Base-by-base conservation (phyloP, 1,284 basidiomycete species). In the Tylopilus sp. region DNA sequence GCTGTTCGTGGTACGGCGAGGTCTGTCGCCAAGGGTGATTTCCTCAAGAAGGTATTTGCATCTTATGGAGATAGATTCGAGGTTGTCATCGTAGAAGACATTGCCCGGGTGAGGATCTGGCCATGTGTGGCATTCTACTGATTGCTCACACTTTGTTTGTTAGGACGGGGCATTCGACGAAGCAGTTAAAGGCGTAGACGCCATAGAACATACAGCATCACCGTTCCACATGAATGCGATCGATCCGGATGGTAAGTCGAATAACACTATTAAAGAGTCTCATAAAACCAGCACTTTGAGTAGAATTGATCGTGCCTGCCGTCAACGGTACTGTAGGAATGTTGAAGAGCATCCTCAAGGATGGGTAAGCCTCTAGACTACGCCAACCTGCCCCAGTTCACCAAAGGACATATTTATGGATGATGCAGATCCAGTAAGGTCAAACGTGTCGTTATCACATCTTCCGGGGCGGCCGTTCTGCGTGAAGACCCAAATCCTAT, bases 381-480 rank as follows among this genome's bases (percentile, higher is more conserved):
- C 39, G 6, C 7, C 39, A 22, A 47, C 22, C 44, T 10, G 41
- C 41, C 18, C 33, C 32, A 10, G 47, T 24, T 19, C 47, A 10
- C n/a, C 3, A 15, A 22, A 18, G 8, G 32, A 49, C 6, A 4
- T 10, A 32, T 51, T 60, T 29, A 41, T 44, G 19, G 16, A 64
- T 39, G n/a, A 57, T 52, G 58, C 64, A 83, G 84, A 44, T 65
- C 61, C 3, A 64, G 66, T 72, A 83, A 29, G 26, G 82, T 93
- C 63, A 85, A 89, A 74, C 87, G 93, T 3, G 81, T 95, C 53
- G 88, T 95, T 58, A 79, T 94, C 64, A 91, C 90, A 0, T 83
- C 82, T 18, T 88, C 91, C 0, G 83, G 81, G 53, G 88, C 86
- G 0, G 78, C 89, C 5, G 77, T 91, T 63, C 67, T 86, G 51